Base-by-base conservation (phyloP, 2,329 filamentous ascomycete genomes). In the Tolypocladium endophyticum region DNA sequence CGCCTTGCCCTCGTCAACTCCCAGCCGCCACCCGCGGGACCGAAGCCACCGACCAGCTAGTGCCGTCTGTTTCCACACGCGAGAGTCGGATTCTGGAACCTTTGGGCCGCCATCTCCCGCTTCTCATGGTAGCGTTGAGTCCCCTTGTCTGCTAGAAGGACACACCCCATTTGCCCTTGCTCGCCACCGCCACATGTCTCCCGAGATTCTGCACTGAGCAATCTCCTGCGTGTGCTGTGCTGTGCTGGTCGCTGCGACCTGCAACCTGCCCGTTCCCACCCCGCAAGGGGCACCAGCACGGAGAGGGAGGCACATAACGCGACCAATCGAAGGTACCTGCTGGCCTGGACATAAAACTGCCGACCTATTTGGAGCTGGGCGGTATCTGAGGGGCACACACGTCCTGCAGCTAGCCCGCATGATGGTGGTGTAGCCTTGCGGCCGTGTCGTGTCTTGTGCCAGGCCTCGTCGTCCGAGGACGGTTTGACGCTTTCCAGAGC, bases 181-280 rank as follows among this genome's bases (percentile, higher is more conserved):
- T 58, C 52, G 57, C 59, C 59, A 61, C 57, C 57, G 55, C 61
- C 61, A 58, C 59, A 55, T 57, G 35, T 50, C 43, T 23, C 30
- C 47, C 47, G 30, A 52, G 47, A 52, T 52, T 23, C 47, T 52
- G 47, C 47, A 33, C 47, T 33, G 47, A 33, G 47, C 28, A n/a
- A 52, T 33, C 36, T 52, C 45, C 56, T 41, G 28, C 18, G 28
- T 16, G 43, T 18, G 23, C 43, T 23, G 43, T 39, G 35, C 55
- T 55, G 38, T 55, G 52, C 53, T 38, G 30, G 58, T 11, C 38
- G 58, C 52, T 45, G 33, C 58, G 20, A 33, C 54, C 35, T 38
- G 35, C 54, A 33, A 52, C 7, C 28, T 28, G 30, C 59, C 39
- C 50, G n/a, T 28, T 23, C n/a, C 55, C 47, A 50, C 52, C 58